These are phyloP conservation scores for Ustilago shanxiensis DNA, from an alignment of 1,284 basidiomycete species.

Conservation along the genomic window DNA sequence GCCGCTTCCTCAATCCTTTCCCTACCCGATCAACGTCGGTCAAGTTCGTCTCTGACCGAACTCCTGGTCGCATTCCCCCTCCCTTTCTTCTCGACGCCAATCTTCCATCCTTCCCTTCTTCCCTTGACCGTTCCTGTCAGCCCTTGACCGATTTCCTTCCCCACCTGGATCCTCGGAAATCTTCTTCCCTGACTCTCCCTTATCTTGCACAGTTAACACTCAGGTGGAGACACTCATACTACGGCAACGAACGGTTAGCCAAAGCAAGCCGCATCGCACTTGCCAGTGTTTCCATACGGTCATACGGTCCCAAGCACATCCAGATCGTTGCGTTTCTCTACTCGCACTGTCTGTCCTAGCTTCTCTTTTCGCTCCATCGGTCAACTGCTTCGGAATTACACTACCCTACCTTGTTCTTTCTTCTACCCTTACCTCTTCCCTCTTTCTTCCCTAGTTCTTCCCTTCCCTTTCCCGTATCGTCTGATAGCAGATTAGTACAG, in stretches of 20 bases:
- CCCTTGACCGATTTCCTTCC: background rate
- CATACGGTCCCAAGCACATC: background rate
- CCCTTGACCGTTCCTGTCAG: background rate
- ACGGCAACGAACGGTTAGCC: too few relatives aligned
- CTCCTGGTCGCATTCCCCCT: background rate
- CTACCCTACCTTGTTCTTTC: background rate
- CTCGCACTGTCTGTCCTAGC: background rate
- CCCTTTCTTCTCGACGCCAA: background rate
- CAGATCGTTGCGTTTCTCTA: background rate
- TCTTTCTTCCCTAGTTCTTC: background rate
- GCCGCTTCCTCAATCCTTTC: background rate
- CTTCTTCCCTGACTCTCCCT: background rate
- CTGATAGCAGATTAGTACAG: background rate
- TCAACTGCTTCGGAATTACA: constrained; percentile 9
- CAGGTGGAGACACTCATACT: background rate
- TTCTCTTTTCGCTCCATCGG: background rate
- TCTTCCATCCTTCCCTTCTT: background rate
- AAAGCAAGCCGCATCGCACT: background rate
- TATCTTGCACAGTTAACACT: background rate
- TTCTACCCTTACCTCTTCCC: constrained; percentile 1
- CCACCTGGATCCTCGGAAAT: background rate
- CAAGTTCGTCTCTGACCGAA: background rate
- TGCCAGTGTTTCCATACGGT: background rate
- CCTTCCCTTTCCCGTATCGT: background rate
- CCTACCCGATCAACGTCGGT: background rate